These are phyloP conservation scores for Mallotus repandus DNA, from an alignment of 441 rosid genomes.

Conservation along the genomic window DNA sequence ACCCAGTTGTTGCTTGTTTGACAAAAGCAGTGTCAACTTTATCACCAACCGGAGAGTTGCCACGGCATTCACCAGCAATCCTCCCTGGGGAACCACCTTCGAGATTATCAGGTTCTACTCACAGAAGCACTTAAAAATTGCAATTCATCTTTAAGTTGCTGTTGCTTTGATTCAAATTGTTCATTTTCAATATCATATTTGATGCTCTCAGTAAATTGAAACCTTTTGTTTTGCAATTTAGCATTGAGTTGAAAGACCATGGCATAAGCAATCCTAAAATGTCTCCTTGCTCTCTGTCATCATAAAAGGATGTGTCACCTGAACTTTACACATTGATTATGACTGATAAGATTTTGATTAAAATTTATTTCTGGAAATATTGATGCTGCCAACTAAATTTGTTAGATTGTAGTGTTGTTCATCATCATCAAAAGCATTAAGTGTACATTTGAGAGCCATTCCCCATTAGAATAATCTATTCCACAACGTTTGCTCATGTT, in stretches of 20 bases:
- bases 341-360: neutral
- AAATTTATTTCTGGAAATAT: neutral
- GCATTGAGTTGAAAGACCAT: neutral
- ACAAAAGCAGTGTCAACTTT: conserved; percentile 30
- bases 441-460: neutral
- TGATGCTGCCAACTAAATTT: neutral
- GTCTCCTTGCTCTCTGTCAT: neutral
- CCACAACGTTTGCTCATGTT: neutral
- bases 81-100: conserved; percentile 46
- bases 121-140: neutral
- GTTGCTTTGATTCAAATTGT: conserved; percentile 7
- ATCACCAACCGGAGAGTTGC: conserved; percentile 36
- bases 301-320: neutral
- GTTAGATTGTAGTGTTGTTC: neutral
- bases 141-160: conserved; percentile 9
- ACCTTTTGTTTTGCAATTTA: neutral
- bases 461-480: neutral
- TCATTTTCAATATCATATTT: neutral
- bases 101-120: conserved; percentile 44
- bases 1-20: conserved; percentile 8
- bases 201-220: neutral
- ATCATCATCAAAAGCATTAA: neutral
- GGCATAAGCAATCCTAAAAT: neutral
- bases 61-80: conserved; percentile 36
- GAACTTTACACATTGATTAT: neutral